Base-by-base conservation (phyloP, 495 filamentous ascomycete genomes). In the Letharia lupina region DNA sequence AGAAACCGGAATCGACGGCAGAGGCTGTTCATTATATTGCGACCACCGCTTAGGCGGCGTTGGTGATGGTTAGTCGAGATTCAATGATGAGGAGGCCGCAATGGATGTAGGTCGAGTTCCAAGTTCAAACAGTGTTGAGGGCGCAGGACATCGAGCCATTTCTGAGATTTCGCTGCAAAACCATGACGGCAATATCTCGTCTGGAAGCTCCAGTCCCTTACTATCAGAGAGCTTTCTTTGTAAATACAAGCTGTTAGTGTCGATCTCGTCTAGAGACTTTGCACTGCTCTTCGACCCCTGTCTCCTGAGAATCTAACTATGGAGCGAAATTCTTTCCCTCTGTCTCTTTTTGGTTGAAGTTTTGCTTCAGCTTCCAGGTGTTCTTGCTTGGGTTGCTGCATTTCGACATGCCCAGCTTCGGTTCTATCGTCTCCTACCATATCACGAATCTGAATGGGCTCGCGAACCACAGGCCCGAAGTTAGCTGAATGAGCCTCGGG, bases 171-270 rank as follows among this genome's bases (percentile, higher is more conserved):
- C 18, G n/a, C 11, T 61, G 12, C 59, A 28, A n/a, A 11, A 42
- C 23, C 42, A 39, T 11, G 42, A 61, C 1, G 42, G 59, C 42
- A 39, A 45, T 7, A 28, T 45, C n/a, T 13, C 33, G n/a, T 41
- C 40, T 16, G 28, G n/a, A 44, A 61, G 59, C 42, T 61, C 59
- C 39, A 33, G 20, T 9, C 28, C 31, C 10, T 40, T 40, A n/a
- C 39, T 61, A 16, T 61, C 59, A 44, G 59, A 40, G 12, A 61
- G 59, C 39, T 61, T 39, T 44, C 42, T 31, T 7, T 44, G 59
- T 7, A 2, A 0, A 28, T 20, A 41, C 0, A 61, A 44, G 39
- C 37, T 44, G 33, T 61, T 61, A 3, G 15, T 28, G 39, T 45
- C 59, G 18, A 40, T 40, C 28, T 61, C 59, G 39, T 61, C 39